These are phyloP conservation scores for Gossypium longicalyx DNA, from an alignment of 345 rosid species.

Conservation along the genomic window DNA sequence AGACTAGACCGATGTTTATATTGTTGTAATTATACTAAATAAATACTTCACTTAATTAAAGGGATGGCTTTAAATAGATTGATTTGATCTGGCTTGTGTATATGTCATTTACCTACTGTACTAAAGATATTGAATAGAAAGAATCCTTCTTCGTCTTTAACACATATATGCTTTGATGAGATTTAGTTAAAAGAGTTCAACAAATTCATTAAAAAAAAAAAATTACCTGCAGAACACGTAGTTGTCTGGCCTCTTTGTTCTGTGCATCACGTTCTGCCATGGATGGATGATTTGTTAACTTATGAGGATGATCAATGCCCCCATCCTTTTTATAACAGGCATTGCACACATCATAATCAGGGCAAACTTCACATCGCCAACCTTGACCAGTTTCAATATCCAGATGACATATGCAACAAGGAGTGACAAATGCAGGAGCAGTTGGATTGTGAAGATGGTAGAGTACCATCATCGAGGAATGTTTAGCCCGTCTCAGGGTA, in stretches of 20 bases:
- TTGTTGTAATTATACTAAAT: not conserved
- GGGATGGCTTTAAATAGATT: not conserved
- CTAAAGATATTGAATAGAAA: not conserved
- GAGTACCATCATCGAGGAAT: conserved; percentile 99
- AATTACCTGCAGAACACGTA: conserved; percentile 72
- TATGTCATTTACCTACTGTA: not conserved
- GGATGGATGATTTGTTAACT: conserved; percentile 88
- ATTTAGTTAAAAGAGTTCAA: not conserved
- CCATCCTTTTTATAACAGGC: conserved; percentile 80
- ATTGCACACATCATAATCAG: conserved; percentile 93
- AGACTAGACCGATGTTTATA: not conserved
- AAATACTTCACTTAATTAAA: not conserved
- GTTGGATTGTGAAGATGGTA: conserved; percentile 99
- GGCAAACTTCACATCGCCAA: conserved; percentile 98
- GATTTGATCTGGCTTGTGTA: not conserved
- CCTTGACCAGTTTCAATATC: conserved; percentile 99
- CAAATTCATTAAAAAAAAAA: not conserved
- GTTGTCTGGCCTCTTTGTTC: conserved; percentile 93
- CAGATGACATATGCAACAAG: conserved; percentile 76
- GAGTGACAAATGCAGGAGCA: conserved; percentile 92
- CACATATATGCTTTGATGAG: not conserved
- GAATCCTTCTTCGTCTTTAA: not conserved
- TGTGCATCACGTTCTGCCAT: conserved; percentile 91
- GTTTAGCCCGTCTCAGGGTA: conserved; percentile 94
- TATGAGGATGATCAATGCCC: conserved; percentile 86